phyloP scores from a whole-genome alignment of 495 filamentous ascomycete genomes.

The Cercophora samala region DNA sequence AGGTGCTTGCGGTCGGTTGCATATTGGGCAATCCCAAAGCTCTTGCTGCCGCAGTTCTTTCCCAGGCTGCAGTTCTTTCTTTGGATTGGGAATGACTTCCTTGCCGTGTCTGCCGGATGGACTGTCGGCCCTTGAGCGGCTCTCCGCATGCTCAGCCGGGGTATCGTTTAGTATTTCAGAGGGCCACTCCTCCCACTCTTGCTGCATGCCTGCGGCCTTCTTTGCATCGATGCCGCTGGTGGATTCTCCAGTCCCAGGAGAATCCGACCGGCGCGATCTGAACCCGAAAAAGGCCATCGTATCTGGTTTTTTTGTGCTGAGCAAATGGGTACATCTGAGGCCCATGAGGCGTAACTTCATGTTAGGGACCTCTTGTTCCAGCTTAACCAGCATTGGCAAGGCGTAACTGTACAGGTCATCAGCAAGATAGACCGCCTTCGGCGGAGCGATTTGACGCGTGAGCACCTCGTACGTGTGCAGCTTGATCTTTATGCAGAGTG shows the following conservation, averaged over 20 bases:
- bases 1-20: constrained; percentile 65
- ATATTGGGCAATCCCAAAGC: constrained; percentile 87
- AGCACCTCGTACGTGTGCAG: constrained; percentile 90
- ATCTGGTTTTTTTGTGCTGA: constrained; percentile 73
- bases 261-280: constrained; percentile 28
- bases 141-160: neutral
- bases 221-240: neutral
- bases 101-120: constrained; percentile 45
- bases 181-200: constrained; percentile 64
- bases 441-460: constrained; percentile 72
- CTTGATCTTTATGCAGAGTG: constrained; percentile 88
- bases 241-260: constrained; percentile 13
- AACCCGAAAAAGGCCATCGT: constrained; percentile 78
- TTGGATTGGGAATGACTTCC: constrained; percentile 50
- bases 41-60: constrained; percentile 35
- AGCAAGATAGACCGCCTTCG: constrained; percentile 64
- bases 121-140: neutral
- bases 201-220: constrained; percentile 27
- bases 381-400: constrained; percentile 76
- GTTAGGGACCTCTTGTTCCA: constrained; percentile 79
- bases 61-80: constrained; percentile 24
- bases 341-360: constrained; percentile 87
- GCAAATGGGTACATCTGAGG: constrained; percentile 77
- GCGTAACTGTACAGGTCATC: constrained; percentile 82
- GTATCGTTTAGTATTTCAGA: constrained; percentile 38